A percentile compares a stretch with the other conserved stretches of the same genome.
These are phyloP conservation scores for Lactuca saligna DNA, from an alignment of 129 eudicot genomes.

Conservation along the genomic window DNA sequence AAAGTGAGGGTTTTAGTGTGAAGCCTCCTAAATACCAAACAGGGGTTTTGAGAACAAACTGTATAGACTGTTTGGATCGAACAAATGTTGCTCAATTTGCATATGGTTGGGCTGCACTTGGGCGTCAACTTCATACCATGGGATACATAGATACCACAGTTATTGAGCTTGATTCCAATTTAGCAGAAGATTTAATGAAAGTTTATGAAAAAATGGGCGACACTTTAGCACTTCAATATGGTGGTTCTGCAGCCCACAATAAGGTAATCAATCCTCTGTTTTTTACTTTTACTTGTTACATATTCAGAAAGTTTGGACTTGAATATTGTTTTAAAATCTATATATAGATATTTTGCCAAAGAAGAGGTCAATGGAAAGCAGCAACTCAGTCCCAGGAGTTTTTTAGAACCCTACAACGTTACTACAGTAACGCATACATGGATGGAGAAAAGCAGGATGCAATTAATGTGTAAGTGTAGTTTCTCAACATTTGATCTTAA, in stretches of 20 bases:
- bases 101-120: constrained; percentile 91
- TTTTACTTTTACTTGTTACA: background rate
- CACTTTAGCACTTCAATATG: constrained; percentile 88
- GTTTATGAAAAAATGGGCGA: constrained; percentile 97
- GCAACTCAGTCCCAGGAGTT: constrained; percentile 96
- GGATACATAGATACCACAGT: constrained; percentile 53
- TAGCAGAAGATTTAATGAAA: constrained; percentile 75
- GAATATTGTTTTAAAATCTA: background rate
- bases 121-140: constrained; percentile 76
- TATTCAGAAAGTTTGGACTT: background rate
- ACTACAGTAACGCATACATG: constrained; percentile 94
- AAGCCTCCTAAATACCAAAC: constrained; percentile 59
- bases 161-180: constrained; percentile 63
- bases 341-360: constrained; percentile 79
- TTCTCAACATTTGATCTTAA: background rate
- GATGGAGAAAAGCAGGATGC: constrained; percentile 98
- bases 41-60: constrained; percentile 90
- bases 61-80: constrained; percentile 97
- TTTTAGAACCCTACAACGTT: constrained; percentile 88
- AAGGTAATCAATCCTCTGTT: constrained; percentile 50
- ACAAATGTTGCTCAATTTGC: constrained; percentile 96
- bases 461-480: constrained; percentile 76
- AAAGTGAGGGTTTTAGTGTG: constrained; percentile 24
- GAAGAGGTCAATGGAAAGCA: constrained; percentile 97
- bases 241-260: constrained; percentile 99